phyloP scores from a whole-genome alignment of 2,329 filamentous ascomycete genomes.

The Xylariales sp. region DNA sequence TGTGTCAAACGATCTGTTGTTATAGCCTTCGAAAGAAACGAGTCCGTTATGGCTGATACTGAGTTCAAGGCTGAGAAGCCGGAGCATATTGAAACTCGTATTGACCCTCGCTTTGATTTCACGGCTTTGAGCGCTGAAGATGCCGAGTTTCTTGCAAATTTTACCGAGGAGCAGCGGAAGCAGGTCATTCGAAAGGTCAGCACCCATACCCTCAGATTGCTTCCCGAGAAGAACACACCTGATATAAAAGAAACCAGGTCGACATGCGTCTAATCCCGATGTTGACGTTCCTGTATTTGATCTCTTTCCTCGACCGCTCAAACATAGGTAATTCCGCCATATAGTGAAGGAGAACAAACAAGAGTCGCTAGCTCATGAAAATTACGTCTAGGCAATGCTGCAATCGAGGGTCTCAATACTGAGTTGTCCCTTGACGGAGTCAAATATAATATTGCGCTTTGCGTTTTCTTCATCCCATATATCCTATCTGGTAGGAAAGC shows the following conservation, averaged over 20 bases:
- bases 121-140: background rate
- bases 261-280: slow-evolving; percentile 3
- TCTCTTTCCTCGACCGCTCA: background rate
- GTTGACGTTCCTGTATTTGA: background rate
- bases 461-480: slow-evolving; percentile 2
- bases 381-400: slow-evolving; percentile 7
- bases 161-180: background rate
- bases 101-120: background rate
- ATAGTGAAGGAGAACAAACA: no score
- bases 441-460: slow-evolving; percentile 1
- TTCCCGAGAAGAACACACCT: background rate
- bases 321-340: slow-evolving; percentile 2
- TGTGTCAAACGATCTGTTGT: no score
- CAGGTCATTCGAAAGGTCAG: background rate
- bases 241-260: no score
- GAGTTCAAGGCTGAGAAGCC: background rate
- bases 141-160: background rate
- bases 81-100: background rate
- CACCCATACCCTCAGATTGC: background rate
- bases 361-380: no score
- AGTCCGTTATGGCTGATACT: background rate
- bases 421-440: background rate
- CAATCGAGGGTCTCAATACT: background rate
- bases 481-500: slow-evolving; percentile 1
- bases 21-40: no score